These are phyloP conservation scores for Dendrobium catenatum DNA, from an alignment of 106 monocot genomes.

Conservation along the genomic window DNA sequence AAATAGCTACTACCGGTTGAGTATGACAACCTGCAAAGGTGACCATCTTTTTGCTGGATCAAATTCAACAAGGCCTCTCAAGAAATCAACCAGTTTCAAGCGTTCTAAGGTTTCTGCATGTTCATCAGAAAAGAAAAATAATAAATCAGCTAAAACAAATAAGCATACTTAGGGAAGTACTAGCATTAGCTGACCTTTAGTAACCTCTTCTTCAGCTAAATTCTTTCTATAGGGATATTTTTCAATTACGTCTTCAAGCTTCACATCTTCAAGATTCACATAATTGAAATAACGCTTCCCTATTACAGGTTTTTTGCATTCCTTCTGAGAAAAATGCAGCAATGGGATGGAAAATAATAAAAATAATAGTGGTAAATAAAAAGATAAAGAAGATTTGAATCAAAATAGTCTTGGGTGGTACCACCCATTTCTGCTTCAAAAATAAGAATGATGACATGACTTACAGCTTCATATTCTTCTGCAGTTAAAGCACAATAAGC, in stretches of 20 bases:
- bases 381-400: neutral
- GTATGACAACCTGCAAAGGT: conserved; percentile 72
- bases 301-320: conserved; percentile 57
- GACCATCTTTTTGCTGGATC: conserved; percentile 96
- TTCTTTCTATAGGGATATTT: conserved; percentile 78
- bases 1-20: neutral
- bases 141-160: neutral
- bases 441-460: conserved; percentile 17
- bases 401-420: neutral
- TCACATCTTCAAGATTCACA: conserved; percentile 59
- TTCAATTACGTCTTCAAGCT: conserved; percentile 72
- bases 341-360: conserved; percentile 3
- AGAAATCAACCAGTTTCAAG: conserved; percentile 82
- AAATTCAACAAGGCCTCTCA: conserved; percentile 88
- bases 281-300: conserved; percentile 82
- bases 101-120: conserved; percentile 53
- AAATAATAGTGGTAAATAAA: neutral
- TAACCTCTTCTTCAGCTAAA: conserved; percentile 59
- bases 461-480: conserved; percentile 85
- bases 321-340: conserved; percentile 43
- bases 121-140: conserved; percentile 4
- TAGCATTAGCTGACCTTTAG: conserved; percentile 47
- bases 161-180: neutral
- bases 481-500: conserved; percentile 63
- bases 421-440: neutral